These are phyloP conservation scores for Fusarium verticillioides DNA, from an alignment of 2,329 filamentous ascomycete species.

Conservation along the genomic window DNA sequence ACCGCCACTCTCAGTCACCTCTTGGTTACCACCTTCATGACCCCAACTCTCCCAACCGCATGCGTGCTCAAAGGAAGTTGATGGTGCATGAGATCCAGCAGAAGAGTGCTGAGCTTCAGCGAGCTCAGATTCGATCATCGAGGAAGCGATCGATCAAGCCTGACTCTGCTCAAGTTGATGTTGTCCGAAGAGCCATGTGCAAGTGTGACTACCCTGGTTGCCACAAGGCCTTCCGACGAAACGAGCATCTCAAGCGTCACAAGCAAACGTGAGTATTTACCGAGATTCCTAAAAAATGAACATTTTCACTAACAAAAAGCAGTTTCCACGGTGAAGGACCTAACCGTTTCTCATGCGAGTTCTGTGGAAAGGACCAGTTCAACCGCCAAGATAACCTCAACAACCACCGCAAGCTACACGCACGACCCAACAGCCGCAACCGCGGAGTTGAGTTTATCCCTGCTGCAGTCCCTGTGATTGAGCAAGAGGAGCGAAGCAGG, in stretches of 20 bases:
- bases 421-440: slow-evolving; percentile 53
- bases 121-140: slow-evolving; percentile 51
- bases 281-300: not conserved
- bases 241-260: slow-evolving; percentile 68
- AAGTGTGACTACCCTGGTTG: slow-evolving; percentile 61
- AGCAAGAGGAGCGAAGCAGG: slow-evolving; percentile 54
- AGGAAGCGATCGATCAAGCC: slow-evolving; percentile 47
- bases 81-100: slow-evolving; percentile 56
- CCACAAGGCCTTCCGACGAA: slow-evolving; percentile 61
- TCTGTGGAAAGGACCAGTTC: slow-evolving; percentile 56
- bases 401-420: slow-evolving; percentile 56
- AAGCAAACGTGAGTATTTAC: slow-evolving; percentile 58
- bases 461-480: slow-evolving; percentile 53
- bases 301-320: not conserved
- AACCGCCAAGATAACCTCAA: slow-evolving; percentile 56
- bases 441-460: slow-evolving; percentile 55
- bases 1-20: slow-evolving; percentile 52
- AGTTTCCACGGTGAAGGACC: slow-evolving; percentile 54
- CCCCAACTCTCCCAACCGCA: slow-evolving; percentile 48
- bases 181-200: slow-evolving; percentile 54
- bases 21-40: slow-evolving; percentile 48
- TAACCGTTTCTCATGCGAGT: slow-evolving; percentile 55
- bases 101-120: slow-evolving; percentile 58
- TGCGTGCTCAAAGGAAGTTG: slow-evolving; percentile 53
- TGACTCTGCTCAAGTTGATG: slow-evolving; percentile 48